Conservation (phyloP, 2,329 filamentous ascomycete species). For the Zalaria obscura region DNA sequence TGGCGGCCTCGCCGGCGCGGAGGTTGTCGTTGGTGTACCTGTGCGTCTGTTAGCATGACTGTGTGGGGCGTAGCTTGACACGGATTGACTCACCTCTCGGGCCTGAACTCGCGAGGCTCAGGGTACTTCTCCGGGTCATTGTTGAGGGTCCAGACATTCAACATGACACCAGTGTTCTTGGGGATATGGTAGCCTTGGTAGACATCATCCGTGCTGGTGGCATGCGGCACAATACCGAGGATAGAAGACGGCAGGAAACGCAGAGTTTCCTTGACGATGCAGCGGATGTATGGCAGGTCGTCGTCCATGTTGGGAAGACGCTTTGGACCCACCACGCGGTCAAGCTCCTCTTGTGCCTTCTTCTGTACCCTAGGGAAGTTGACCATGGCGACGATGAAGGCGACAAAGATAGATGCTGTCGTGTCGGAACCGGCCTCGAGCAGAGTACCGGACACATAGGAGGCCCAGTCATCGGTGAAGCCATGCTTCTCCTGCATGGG, state of each 20-base stretch:
- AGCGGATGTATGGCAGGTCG: slow-evolving; percentile 36
- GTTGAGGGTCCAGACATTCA: slow-evolving; percentile 20
- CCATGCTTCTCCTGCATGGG: slow-evolving; percentile 5
- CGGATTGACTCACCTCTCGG: slow-evolving; percentile 10
- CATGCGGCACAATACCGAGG: slow-evolving; percentile 23
- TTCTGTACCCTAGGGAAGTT: slow-evolving; percentile 14
- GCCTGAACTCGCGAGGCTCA: slow-evolving; percentile 18
- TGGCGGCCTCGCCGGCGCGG: slow-evolving; percentile 18
- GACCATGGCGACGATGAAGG: slow-evolving; percentile 12
- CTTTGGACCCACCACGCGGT: slow-evolving; percentile 13
- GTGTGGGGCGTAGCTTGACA: too few relatives aligned
- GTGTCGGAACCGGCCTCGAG: slow-evolving; percentile 20
- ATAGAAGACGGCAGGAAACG: slow-evolving; percentile 19
- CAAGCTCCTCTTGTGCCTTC: slow-evolving; percentile 18
- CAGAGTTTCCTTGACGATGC: slow-evolving; percentile 22
- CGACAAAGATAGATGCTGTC: slow-evolving; percentile 10
- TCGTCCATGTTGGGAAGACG: slow-evolving; percentile 15
- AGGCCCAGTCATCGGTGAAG: slow-evolving; percentile 19
- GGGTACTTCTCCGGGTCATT: slow-evolving; percentile 14
- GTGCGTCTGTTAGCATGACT: background rate
- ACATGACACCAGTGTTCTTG: slow-evolving; percentile 16
- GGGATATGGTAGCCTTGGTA: slow-evolving; percentile 21
- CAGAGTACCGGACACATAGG: slow-evolving; percentile 14
- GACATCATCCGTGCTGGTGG: slow-evolving; percentile 14
- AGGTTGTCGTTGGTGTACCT: slow-evolving; percentile 8